phyloP scores from a whole-genome alignment of 257 asterid genomes.

The Solanum pimpinellifolium region DNA sequence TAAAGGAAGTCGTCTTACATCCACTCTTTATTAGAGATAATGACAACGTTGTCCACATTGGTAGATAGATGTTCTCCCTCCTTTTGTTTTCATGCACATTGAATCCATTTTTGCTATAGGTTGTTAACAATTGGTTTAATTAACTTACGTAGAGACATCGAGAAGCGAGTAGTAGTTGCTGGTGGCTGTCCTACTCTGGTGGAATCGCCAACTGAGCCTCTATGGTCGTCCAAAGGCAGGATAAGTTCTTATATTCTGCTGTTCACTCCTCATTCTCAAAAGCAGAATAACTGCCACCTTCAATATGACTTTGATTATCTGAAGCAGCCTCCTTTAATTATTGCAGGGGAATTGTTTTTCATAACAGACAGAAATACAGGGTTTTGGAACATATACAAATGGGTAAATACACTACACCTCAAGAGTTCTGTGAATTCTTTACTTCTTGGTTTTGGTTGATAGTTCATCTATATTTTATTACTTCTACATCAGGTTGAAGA shows the following conservation, averaged over 20 bases:
- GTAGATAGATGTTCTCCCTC: not conserved
- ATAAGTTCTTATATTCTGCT: not conserved
- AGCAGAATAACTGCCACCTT: not conserved
- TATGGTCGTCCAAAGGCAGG: constrained; percentile 1
- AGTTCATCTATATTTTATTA: not conserved
- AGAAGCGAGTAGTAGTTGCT: not conserved
- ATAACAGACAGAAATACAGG: constrained; percentile 77
- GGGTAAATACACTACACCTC: constrained; percentile 45
- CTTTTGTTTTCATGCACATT: not conserved
- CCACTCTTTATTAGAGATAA: not conserved
- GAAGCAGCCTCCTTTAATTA: not conserved
- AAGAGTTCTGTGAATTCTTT: not conserved
- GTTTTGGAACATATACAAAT: constrained; percentile 89
- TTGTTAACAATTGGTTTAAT: not conserved
- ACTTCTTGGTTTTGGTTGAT: not conserved
- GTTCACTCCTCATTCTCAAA: not conserved
- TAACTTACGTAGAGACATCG: not conserved
- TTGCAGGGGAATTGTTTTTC: constrained; percentile 86
- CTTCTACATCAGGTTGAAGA: constrained; percentile 51
- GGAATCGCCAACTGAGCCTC: constrained; percentile 1
- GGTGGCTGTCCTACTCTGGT: not conserved
- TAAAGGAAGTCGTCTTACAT: not conserved
- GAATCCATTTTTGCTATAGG: not conserved
- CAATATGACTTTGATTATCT: not conserved
- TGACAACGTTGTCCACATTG: not conserved